These are phyloP conservation scores for Pezicula radicicola DNA, from an alignment of 2,329 filamentous ascomycete species.

Conservation along the genomic window DNA sequence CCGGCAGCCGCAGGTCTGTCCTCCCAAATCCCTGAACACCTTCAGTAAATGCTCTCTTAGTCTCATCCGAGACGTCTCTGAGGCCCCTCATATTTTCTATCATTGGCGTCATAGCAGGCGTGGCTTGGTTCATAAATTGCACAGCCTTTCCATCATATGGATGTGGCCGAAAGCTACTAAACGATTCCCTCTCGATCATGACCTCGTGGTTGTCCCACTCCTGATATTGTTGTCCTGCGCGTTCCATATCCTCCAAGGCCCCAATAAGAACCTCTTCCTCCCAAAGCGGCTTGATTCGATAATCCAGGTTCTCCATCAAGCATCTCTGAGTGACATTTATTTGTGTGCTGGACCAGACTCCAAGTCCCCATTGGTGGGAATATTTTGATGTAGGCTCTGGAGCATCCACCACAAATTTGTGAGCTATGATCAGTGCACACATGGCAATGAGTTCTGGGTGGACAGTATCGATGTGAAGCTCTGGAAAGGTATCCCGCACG, in stretches of 20 bases:
- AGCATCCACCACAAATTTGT: slow-evolving; percentile 62
- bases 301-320: slow-evolving; percentile 62
- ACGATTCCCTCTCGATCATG: neutral
- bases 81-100: slow-evolving; percentile 11
- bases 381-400: slow-evolving; percentile 53
- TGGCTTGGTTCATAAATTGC: slow-evolving; percentile 9
- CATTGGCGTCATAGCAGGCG: slow-evolving; percentile 16
- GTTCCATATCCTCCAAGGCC: slow-evolving; percentile 61
- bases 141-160: slow-evolving; percentile 8
- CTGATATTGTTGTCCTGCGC: slow-evolving; percentile 39
- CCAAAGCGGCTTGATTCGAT: slow-evolving; percentile 60
- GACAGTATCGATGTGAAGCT: slow-evolving; percentile 55
- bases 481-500: slow-evolving; percentile 23
- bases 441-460: slow-evolving; percentile 61
- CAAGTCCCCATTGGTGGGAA: slow-evolving; percentile 48
- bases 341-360: slow-evolving; percentile 57
- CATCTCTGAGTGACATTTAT: slow-evolving; percentile 62
- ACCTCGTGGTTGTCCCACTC: slow-evolving; percentile 8
- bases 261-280: slow-evolving; percentile 53
- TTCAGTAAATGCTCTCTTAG: slow-evolving; percentile 9
- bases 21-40: neutral
- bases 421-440: slow-evolving; percentile 60
- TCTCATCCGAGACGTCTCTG: slow-evolving; percentile 8
- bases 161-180: neutral
- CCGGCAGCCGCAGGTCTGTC: neutral